Conservation (phyloP, 2,329 filamentous ascomycete genomes). For the Talaromyces funiculosus region DNA sequence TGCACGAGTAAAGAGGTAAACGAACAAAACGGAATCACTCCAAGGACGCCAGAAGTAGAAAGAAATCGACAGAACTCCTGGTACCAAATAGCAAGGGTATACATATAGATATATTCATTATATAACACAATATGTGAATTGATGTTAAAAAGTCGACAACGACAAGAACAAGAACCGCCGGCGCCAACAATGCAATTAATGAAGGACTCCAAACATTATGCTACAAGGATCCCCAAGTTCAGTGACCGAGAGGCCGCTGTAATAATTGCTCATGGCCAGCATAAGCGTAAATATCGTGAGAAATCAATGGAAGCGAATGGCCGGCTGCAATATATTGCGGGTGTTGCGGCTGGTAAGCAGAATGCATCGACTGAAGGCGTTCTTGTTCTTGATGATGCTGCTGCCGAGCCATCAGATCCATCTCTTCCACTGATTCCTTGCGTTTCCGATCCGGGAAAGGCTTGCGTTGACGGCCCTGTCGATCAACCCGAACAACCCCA, state of each 20-base stretch:
- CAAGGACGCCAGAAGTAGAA: neutral
- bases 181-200: slow-evolving; percentile 2
- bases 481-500: slow-evolving; percentile 17
- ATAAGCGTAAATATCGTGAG: slow-evolving; percentile 14
- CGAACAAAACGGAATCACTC: neutral
- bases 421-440: slow-evolving; percentile 9
- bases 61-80: neutral
- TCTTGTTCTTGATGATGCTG: slow-evolving; percentile 6
- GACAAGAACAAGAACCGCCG: neutral
- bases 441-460: slow-evolving; percentile 15
- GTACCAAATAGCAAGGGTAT: neutral
- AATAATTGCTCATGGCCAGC: slow-evolving; percentile 13
- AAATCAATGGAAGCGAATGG: slow-evolving; percentile 1
- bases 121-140: slow-evolving; percentile 2
- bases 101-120: slow-evolving; percentile 2
- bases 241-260: slow-evolving; percentile 10
- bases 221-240: neutral
- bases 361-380: slow-evolving; percentile 14
- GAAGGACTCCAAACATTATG: slow-evolving; percentile 1
- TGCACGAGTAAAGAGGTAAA: neutral
- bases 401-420: slow-evolving; percentile 6
- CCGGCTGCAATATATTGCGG: slow-evolving; percentile 21
- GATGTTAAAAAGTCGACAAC: neutral
- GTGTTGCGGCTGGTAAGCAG: slow-evolving; percentile 11
- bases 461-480: slow-evolving; percentile 18